Base-by-base conservation (phyloP, 78 protist genomes). In the Protostelium mycophagum region DNA sequence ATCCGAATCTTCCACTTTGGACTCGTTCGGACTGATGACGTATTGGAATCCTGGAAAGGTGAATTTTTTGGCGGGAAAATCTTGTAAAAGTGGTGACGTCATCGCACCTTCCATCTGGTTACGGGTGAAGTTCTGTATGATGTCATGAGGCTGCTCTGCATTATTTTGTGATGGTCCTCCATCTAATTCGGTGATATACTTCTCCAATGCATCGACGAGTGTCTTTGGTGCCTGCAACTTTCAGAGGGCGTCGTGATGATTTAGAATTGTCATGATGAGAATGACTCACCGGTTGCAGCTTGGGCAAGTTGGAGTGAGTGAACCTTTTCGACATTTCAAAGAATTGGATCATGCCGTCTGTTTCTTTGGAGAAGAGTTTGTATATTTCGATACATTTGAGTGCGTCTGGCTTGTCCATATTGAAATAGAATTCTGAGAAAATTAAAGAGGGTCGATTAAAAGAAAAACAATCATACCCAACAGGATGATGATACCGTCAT, bases 351-450 rank as follows among this genome's bases (percentile, higher is more conserved):
- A 92, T 88, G 25, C 86, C 89, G 73, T 92, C 90, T 28, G 94
- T 92, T 37, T 92, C 94, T 86, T 91, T 92, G 90, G 90, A 90
- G 85, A 92, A 92, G 31, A 83, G 86, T 35, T 92, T 92, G 85
- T 92, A 92, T 34, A 92, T 89, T 1, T 89, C 94, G 88, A 92
- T 63, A 31, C 92, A 91, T 37, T 38, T 92, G n/a, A 92, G 89
- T 63, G 94, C 94, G 87, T 92, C 94, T 89, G 88, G 89, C 87
- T 92, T 92, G 84, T 91, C 90, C 94, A 92, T 92, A 0, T 92
- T 38, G 83, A 92, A 92, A 86, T 92, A 92, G 51, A 86, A 36
- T 89, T 92, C 94, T 92, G 63, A 1, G 29, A 1, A 1, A 25
- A 34, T 28, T 16, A n/a, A 31, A 31, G 38, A 0, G n/a, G 34